Evolutionary conservation across 2,329 filamentous ascomycete species (phyloP).

Genomic region (Bimuria novae-zelandiae): DNA sequence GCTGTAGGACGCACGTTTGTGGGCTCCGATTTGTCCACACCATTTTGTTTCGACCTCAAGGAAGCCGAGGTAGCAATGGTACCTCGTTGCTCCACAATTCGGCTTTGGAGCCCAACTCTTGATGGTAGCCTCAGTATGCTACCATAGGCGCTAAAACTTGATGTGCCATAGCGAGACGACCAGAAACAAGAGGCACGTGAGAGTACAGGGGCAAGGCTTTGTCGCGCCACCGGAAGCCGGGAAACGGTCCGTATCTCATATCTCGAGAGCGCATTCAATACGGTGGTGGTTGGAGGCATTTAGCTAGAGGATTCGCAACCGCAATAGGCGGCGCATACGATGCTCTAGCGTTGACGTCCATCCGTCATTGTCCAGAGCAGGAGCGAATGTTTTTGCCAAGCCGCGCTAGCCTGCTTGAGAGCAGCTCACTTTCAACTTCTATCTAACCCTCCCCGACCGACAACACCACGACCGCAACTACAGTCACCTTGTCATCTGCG

Average conservation of each 20-base stretch:
- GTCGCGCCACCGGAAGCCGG: slow-evolving; percentile 19
- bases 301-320: slow-evolving; percentile 23
- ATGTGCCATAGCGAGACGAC: slow-evolving; percentile 4
- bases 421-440: background rate
- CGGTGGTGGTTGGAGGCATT: slow-evolving; percentile 15
- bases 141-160: background rate
- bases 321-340: slow-evolving; percentile 15
- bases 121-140: background rate
- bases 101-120: background rate
- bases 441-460: no score
- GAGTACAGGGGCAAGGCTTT: slow-evolving; percentile 22
- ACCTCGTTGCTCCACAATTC: background rate
- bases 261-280: slow-evolving; percentile 14
- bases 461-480: no score
- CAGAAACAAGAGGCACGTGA: slow-evolving; percentile 41
- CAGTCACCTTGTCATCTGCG: no score
- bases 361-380: background rate
- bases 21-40: slow-evolving; percentile 1
- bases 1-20: slow-evolving; percentile 6
- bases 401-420: background rate
- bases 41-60: slow-evolving; percentile 4
- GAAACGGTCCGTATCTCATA: slow-evolving; percentile 9
- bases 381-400: slow-evolving; percentile 9
- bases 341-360: slow-evolving; percentile 4
- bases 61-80: slow-evolving; percentile 11